Evolutionary conservation across 805 yeast genomes (phyloP).

Genomic region (Maudiozyma barnettii): DNA sequence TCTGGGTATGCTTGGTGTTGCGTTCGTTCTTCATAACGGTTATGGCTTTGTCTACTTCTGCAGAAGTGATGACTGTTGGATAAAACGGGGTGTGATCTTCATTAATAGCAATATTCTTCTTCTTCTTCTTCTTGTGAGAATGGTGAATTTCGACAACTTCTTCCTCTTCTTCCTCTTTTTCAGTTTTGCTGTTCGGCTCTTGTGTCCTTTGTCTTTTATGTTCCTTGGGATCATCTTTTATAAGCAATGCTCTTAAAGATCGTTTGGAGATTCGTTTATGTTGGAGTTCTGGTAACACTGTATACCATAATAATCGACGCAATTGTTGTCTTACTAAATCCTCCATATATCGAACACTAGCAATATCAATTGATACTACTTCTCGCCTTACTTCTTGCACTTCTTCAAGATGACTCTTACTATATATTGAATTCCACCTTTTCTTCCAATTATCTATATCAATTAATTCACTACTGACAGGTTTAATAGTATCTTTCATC

Average conservation of each 20-base stretch:
- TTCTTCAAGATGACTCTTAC: constrained; percentile 15
- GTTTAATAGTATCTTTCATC: neutral
- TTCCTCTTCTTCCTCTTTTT: neutral
- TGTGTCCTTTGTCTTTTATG: neutral
- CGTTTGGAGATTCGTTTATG: constrained; percentile 8
- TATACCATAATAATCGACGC: constrained; percentile 11
- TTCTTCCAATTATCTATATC: constrained; percentile 19
- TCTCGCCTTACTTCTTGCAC: neutral
- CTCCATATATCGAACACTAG: constrained; percentile 10
- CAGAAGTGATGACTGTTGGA: constrained; percentile 18
- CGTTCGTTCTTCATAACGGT: constrained; percentile 3
- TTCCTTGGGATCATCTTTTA: neutral
- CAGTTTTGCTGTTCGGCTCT: neutral
- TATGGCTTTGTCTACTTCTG: constrained; percentile 10
- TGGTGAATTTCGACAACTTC: neutral
- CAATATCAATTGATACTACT: neutral
- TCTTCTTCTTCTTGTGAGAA: neutral
- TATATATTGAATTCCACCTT: constrained; percentile 23
- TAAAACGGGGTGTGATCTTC: neutral
- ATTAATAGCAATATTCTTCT: neutral
- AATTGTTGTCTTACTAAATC: constrained; percentile 11
- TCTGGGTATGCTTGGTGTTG: neutral
- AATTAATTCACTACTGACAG: constrained; percentile 2
- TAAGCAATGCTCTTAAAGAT: neutral
- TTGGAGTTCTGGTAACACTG: constrained; percentile 15